Evolutionary conservation across 2,329 filamentous ascomycete genomes (phyloP).

Genomic region (Colletotrichum lindemuthianum): DNA sequence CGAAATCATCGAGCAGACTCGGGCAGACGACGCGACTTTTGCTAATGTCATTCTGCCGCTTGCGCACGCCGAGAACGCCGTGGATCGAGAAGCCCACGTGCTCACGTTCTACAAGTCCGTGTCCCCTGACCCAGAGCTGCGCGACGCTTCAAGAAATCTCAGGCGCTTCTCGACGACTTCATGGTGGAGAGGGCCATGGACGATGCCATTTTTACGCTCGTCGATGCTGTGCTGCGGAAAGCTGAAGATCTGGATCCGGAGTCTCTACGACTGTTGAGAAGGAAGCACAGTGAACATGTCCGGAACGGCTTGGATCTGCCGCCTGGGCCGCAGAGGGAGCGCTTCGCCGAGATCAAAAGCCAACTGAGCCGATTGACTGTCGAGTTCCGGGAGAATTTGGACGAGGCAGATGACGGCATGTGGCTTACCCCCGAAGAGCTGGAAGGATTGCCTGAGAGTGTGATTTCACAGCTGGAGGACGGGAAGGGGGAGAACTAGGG

Average conservation of each 20-base stretch:
- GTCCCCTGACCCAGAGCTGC: conserved; percentile 5
- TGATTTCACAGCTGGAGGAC: conserved; percentile 70
- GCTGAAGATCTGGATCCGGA: neutral
- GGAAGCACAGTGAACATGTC: conserved; percentile 6
- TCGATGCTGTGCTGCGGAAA: neutral
- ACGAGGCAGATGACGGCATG: neutral
- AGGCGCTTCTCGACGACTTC: conserved; percentile 1
- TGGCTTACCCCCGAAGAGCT: conserved; percentile 3
- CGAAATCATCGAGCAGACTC: neutral
- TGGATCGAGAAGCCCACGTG: neutral
- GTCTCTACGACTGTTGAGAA: neutral
- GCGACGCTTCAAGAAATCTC: conserved; percentile 10
- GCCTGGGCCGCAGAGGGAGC: neutral
- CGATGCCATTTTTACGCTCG: conserved; percentile 8
- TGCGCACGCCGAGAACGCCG: conserved; percentile 12
- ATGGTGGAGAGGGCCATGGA: neutral
- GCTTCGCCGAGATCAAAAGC: conserved; percentile 4
- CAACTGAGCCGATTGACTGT: neutral
- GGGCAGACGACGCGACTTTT: conserved; percentile 12
- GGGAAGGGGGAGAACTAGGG: conserved; percentile 75
- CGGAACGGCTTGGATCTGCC: conserved; percentile 8
- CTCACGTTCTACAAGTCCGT: conserved; percentile 19
- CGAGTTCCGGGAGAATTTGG: neutral
- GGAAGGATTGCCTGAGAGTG: neutral
- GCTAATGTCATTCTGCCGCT: conserved; percentile 9